Evolutionary conservation across 2,329 filamentous ascomycete species (phyloP), one percentile per base, ranked within the genome.

Genomic region (Rutstroemia sydowiana): DNA sequence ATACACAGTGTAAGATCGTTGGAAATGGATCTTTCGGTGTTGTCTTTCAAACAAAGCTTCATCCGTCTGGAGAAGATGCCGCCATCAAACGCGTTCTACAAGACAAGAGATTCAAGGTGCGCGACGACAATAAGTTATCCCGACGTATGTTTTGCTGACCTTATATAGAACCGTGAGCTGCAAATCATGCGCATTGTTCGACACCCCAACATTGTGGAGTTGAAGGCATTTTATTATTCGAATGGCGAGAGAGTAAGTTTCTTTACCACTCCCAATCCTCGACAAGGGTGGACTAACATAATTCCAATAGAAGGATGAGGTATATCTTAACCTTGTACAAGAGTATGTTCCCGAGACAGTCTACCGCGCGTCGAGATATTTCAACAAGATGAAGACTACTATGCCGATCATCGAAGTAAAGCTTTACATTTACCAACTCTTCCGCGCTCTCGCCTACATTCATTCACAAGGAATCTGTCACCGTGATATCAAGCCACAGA

Each of bases 131-230:
- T 39, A 45, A 47, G 21, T 23, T 21, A 20, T 10, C 37, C 13
- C 8, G 1, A 20, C 31, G 8, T 7, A 42, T 44, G 16, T 16
- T 31, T 21, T 47, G 32, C 57, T 56, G 56, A 68, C 74, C 55
- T 32, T 37, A 48, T 41, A 44, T 69, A 98, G 93, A 98, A 98
- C 70, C 90, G 93, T 73, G 93, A 98, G 71, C 80, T 98, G 63
- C 93, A 98, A 71, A 98, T 98, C 69, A 98, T 98, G 93, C 87
- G 93, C 68, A 98, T 98, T 68, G 93, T 98, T 66, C 85, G 92
- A 68, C 93, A 98, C 71, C 93, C 93, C 52, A 98, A 98, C 73
- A 97, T 98, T 65, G 93, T 98, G 55, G 91, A 97, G 71, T 78
- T 98, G 59, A 98, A 98, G 76, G 93, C 93, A 48, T 98, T 98